Percentiles rank a stretch among this genome's conserved stretches.
phyloP scores from a whole-genome alignment of 2,329 filamentous ascomycete species.

The Graphilbum ipis-grandicollis region DNA sequence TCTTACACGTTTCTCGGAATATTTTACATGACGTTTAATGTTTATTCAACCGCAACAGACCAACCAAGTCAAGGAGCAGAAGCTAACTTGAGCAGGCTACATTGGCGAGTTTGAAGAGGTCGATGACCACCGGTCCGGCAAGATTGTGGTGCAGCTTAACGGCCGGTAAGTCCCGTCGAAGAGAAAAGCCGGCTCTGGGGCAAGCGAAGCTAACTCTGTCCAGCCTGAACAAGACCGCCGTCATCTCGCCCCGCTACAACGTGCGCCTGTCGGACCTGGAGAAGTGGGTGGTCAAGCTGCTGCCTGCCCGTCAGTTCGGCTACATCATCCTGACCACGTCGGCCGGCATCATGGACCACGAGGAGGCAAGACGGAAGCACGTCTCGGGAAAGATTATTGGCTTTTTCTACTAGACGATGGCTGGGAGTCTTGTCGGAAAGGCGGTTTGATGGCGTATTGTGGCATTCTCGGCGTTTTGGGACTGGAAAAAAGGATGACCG shows the following conservation, averaged over 20 bases:
- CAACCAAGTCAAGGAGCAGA: neutral
- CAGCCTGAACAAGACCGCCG: slow-evolving; percentile 89
- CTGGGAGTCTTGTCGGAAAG: neutral
- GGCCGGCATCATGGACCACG: slow-evolving; percentile 99
- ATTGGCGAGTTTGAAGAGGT: slow-evolving; percentile 99
- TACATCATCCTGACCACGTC: slow-evolving; percentile 99
- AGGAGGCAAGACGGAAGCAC: slow-evolving; percentile 97
- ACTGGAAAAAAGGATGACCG: neutral
- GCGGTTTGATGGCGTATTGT: neutral
- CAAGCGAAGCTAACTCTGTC: neutral
- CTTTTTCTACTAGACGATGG: slow-evolving; percentile 79
- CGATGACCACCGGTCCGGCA: slow-evolving; percentile 98
- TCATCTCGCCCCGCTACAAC: slow-evolving; percentile 99
- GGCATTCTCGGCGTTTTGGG: slow-evolving; percentile 6
- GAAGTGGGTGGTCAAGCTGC: slow-evolving; percentile 99
- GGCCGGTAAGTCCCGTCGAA: slow-evolving; percentile 57
- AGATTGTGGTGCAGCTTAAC: slow-evolving; percentile 99
- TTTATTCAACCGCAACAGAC: slow-evolving; percentile 87
- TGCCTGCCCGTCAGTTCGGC: slow-evolving; percentile 98
- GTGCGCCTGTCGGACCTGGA: slow-evolving; percentile 93
- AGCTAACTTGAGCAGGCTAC: slow-evolving; percentile 48
- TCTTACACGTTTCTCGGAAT: slow-evolving; percentile 92
- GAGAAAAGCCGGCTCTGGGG: no score
- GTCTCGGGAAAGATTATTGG: slow-evolving; percentile 98
- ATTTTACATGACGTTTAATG: slow-evolving; percentile 56